Evolutionary conservation across 2,329 filamentous ascomycete genomes (phyloP).

Genomic region (Cladorrhinum sp.): DNA sequence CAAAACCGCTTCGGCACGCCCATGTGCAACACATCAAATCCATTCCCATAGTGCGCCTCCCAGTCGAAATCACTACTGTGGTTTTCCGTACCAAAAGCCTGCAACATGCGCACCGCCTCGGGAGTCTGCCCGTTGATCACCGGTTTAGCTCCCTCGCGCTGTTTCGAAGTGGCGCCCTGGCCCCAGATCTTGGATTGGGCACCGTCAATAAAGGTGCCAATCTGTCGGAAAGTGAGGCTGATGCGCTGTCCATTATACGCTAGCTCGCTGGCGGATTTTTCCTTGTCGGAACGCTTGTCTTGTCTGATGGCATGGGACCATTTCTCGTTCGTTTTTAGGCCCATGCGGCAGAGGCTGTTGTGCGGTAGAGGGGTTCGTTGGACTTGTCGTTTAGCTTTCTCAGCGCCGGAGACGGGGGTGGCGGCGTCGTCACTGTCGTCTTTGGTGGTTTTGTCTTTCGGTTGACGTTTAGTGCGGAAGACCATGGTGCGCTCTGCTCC

Average conservation of each 20-base stretch:
- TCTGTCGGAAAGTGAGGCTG: slow-evolving; percentile 84
- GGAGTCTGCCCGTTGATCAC: slow-evolving; percentile 68
- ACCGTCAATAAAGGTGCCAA: slow-evolving; percentile 76
- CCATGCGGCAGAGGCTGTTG: slow-evolving; percentile 84
- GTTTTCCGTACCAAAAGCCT: slow-evolving; percentile 84
- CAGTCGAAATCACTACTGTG: slow-evolving; percentile 69
- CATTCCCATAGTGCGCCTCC: slow-evolving; percentile 69
- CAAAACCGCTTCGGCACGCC: slow-evolving; percentile 51
- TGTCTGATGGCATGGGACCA: slow-evolving; percentile 93
- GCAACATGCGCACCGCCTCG: slow-evolving; percentile 67
- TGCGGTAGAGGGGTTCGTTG: slow-evolving; percentile 76
- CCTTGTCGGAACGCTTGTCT: slow-evolving; percentile 69
- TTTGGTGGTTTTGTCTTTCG: slow-evolving; percentile 21
- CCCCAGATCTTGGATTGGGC: slow-evolving; percentile 75
- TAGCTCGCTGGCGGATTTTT: slow-evolving; percentile 68
- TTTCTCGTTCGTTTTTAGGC: slow-evolving; percentile 73
- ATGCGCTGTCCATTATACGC: slow-evolving; percentile 76
- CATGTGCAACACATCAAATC: slow-evolving; percentile 80
- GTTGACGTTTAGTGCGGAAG: slow-evolving; percentile 72
- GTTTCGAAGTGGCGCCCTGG: slow-evolving; percentile 77
- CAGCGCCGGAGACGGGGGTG: slow-evolving; percentile 5
- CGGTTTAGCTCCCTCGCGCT: slow-evolving; percentile 52
- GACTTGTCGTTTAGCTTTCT: slow-evolving; percentile 46
- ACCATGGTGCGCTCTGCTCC: slow-evolving; percentile 89
- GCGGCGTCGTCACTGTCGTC: neutral